phyloP scores from a whole-genome alignment of 2,329 filamentous ascomycete genomes.

The Trichoderma aggressivum region DNA sequence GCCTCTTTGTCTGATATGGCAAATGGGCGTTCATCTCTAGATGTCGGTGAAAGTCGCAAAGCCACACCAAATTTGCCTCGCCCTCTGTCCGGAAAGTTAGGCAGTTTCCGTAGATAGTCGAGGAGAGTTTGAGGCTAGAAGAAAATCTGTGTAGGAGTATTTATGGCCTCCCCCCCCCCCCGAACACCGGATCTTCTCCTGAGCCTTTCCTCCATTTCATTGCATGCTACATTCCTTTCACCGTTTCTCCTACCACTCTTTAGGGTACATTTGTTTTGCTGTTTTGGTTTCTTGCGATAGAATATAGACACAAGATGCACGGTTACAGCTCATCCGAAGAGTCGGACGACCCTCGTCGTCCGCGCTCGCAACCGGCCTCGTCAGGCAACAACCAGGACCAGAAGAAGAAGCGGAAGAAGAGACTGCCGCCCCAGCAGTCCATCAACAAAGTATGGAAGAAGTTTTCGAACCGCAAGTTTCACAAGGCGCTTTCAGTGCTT shows the following conservation, averaged over 20 bases:
- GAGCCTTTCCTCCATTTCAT: not conserved
- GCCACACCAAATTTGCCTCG: constrained; percentile 1
- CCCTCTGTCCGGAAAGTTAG: not conserved
- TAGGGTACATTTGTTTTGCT: not conserved
- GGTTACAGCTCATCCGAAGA: constrained; percentile 51
- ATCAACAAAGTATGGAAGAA: constrained; percentile 66
- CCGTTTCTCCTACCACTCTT: not conserved
- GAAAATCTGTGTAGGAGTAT: not conserved
- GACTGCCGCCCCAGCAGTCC: constrained; percentile 59
- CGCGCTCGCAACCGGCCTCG: constrained; percentile 33
- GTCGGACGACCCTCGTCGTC: constrained; percentile 45
- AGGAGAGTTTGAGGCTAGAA: not conserved
- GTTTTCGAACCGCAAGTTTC: constrained; percentile 57
- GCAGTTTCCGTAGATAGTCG: not conserved
- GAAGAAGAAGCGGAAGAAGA: constrained; percentile 57
- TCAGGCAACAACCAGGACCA: constrained; percentile 36
- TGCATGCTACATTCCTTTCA: not conserved
- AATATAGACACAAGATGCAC: constrained; percentile 32
- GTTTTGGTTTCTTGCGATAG: not conserved
- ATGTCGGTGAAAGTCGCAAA: constrained; percentile 14
- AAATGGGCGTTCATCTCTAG: not conserved
- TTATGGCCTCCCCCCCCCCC: not conserved
- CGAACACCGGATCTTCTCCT: not conserved
- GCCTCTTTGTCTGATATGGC: constrained; percentile 1
- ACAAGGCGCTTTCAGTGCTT: constrained; percentile 62